These are phyloP conservation scores for Comarum palustre DNA, from an alignment of 306 rosid genomes.

Conservation along the genomic window DNA sequence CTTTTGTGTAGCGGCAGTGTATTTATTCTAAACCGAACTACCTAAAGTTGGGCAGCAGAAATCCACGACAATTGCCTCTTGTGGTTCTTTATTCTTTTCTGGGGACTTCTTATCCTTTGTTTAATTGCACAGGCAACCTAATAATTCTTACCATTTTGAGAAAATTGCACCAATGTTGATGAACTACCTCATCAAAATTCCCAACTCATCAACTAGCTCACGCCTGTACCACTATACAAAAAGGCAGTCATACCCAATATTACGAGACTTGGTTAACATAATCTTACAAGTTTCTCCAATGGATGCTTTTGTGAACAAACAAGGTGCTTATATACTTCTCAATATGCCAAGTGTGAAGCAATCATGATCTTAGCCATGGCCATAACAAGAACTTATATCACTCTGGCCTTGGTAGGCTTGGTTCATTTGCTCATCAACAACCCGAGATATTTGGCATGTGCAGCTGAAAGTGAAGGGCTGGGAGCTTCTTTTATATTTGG, in stretches of 20 bases:
- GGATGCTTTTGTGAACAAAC: background rate
- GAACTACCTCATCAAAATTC: slow-evolving; percentile 52
- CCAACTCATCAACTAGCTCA: slow-evolving; percentile 7
- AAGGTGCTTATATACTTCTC: slow-evolving; percentile 31
- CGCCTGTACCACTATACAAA: slow-evolving; percentile 1
- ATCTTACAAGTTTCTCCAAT: slow-evolving; percentile 37
- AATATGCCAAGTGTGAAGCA: background rate
- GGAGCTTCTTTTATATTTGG: slow-evolving; percentile 95
- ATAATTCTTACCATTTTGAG: slow-evolving; percentile 19
- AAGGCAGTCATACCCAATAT: slow-evolving; percentile 62
- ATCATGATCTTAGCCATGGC: slow-evolving; percentile 32
- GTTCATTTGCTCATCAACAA: slow-evolving; percentile 25
- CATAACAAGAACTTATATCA: slow-evolving; percentile 17
- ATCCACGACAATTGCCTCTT: background rate
- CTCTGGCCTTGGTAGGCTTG: slow-evolving; percentile 27
- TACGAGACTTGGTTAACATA: slow-evolving; percentile 26
- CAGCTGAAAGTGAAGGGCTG: slow-evolving; percentile 33
- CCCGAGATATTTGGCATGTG: slow-evolving; percentile 31
- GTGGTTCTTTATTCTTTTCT: background rate
- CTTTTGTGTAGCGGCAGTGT: too few relatives aligned
- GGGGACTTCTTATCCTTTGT: slow-evolving; percentile 5
- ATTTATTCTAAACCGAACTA: background rate
- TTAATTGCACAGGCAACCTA: slow-evolving; percentile 26
- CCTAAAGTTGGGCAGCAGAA: background rate
- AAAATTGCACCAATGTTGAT: slow-evolving; percentile 47